Evolutionary conservation across 2,329 filamentous ascomycete species (phyloP).

Genomic region (Tolypocladium guangdongense): DNA sequence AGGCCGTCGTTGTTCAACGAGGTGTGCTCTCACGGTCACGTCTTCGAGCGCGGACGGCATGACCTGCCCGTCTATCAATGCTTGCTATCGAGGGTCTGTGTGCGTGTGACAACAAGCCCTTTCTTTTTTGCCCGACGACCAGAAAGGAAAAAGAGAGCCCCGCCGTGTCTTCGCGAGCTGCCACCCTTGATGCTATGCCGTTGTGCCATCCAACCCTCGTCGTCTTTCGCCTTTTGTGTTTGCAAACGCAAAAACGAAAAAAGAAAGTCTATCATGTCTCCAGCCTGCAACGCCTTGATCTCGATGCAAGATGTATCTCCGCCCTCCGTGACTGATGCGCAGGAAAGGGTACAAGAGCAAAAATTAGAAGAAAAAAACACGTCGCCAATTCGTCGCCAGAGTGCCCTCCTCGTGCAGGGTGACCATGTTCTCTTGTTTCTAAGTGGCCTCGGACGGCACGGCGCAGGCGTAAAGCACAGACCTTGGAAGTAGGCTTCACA

Average conservation of each 20-base stretch:
- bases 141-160: not conserved
- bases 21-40: not conserved
- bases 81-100: slow-evolving; percentile 3
- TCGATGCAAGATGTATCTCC: slow-evolving; percentile 12
- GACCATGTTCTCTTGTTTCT: not conserved
- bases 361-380: not conserved
- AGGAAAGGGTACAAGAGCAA: slow-evolving; percentile 3
- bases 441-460: not conserved
- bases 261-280: slow-evolving; percentile 18
- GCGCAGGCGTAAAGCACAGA: not conserved
- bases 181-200: not conserved
- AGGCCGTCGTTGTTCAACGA: not conserved
- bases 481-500: not conserved
- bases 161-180: not conserved
- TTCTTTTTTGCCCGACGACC: not conserved
- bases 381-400: not conserved
- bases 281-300: slow-evolving; percentile 20
- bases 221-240: not conserved
- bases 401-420: not conserved
- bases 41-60: slow-evolving; percentile 1
- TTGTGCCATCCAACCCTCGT: not conserved
- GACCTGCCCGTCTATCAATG: slow-evolving; percentile 3
- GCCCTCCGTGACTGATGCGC: slow-evolving; percentile 9
- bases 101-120: not conserved
- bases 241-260: not conserved